Base-by-base conservation (phyloP, 1,284 basidiomycete species). In the Puccinia coronata region DNA sequence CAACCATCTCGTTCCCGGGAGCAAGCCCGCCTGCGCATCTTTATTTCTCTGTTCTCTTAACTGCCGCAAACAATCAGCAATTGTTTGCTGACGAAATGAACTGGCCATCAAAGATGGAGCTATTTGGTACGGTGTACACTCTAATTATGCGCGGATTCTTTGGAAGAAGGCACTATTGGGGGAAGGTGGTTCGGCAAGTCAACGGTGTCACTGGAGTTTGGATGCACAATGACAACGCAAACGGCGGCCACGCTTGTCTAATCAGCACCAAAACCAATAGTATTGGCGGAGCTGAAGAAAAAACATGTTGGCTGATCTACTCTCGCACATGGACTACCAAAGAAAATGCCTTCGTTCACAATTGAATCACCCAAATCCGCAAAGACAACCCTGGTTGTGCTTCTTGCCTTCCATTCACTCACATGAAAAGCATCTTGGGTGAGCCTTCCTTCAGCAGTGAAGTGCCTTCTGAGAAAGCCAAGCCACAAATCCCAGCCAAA, bases 281-380 rank as follows among this genome's bases (percentile, higher is more conserved):
- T 47, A 71, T 73, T 73, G n/a, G 49, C 28, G 71, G 51, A 53
- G 23, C 71, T 16, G 20, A 28, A 11, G 49, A 36, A n/a, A 11
- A 31, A 3, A 73, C 71, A 53, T 55, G 49, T 43, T 71, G 69
- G 69, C 28, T 51, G 47, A 71, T 71, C 25, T 71, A 47, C n/a
- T 71, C 69, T 47, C 69, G 51, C 2, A 9, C 25, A 9, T 47
- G 36, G 34, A 67, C 63, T 25, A 47, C 8, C 16, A 16, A 47
- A 8, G 43, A 47, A 16, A 47, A 16, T 47, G 43, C 8, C 8
- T 47, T 16, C 43, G 43, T 47, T 16, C 43, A 47, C 8, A 8
- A 47, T 8, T 47, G 9, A 8, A 47, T 47, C 16, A 16, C 43
- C 43, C 43, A 16, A 8, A 47, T 47, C 43, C 43, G 16, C 8